A percentile compares a stretch with the other conserved stretches of the same genome.
Evolutionary conservation across 306 rosid genomes (phyloP).

Genomic region (Cyamopsis tetragonoloba): DNA sequence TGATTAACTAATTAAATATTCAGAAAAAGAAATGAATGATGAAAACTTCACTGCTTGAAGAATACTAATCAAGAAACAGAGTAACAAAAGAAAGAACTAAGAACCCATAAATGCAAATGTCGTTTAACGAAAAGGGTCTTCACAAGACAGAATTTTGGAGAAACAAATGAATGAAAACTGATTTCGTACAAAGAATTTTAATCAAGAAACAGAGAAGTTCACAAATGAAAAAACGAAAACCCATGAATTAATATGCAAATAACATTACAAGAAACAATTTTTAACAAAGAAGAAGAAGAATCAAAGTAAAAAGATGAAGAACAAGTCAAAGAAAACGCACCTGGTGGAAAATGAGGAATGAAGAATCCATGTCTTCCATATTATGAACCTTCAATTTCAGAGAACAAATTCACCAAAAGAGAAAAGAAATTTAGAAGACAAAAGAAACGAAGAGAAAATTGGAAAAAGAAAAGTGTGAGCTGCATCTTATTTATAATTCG

Average conservation of each 20-base stretch:
- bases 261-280: slow-evolving; percentile 6
- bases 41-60: not conserved
- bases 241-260: too few relatives aligned
- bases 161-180: too few relatives aligned
- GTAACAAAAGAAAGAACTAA: slow-evolving; percentile 27
- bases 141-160: not conserved
- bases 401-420: too few relatives aligned
- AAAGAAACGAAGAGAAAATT: not conserved
- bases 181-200: too few relatives aligned
- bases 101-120: slow-evolving; percentile 20
- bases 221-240: too few relatives aligned
- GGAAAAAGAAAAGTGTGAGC: not conserved
- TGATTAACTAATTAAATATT: too few relatives aligned
- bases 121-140: not conserved
- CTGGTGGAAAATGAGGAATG: slow-evolving; percentile 48
- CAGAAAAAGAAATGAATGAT: not conserved
- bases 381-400: not conserved
- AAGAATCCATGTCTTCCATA: slow-evolving; percentile 63
- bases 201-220: too few relatives aligned
- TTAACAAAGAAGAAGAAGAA: not conserved
- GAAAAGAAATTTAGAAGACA: not conserved
- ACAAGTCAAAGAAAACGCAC: slow-evolving; percentile 32
- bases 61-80: not conserved
- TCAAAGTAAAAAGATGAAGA: not conserved
- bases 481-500: slow-evolving; percentile 43